These are phyloP conservation scores for Chalciporus sphaerocephalus DNA, from an alignment of 768 basidiomycete species.

Conservation along the genomic window DNA sequence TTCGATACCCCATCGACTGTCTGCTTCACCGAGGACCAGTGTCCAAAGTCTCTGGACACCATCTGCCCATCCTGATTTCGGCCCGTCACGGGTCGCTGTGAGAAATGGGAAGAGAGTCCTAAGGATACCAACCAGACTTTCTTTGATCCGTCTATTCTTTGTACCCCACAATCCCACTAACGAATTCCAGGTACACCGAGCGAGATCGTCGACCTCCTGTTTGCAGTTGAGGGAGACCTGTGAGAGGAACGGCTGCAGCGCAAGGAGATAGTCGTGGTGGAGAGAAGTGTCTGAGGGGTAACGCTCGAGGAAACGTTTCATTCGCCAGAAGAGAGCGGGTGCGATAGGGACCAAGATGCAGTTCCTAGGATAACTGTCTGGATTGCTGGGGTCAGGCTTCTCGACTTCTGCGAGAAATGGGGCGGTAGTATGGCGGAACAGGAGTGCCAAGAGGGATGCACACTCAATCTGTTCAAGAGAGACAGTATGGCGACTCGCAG, in stretches of 20 bases:
- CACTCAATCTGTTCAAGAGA: conserved; percentile 68
- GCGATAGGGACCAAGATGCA: conserved; percentile 18
- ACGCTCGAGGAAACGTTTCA: conserved; percentile 57
- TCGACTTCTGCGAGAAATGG: conserved; percentile 48
- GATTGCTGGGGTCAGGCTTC: conserved; percentile 18
- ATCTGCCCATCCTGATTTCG: conserved; percentile 39
- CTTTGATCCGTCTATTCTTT: conserved; percentile 73
- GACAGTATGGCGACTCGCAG: conserved; percentile 29
- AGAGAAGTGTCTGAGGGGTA: conserved; percentile 76
- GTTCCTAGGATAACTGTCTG: conserved; percentile 32
- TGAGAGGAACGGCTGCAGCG: conserved; percentile 63
- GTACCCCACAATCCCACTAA: conserved; percentile 74
- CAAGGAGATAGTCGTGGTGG: conserved; percentile 67
- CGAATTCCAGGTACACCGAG: conserved; percentile 55
- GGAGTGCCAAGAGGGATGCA: conserved; percentile 55
- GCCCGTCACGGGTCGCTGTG: conserved; percentile 33
- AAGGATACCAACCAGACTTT: conserved; percentile 71
- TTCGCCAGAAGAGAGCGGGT: conserved; percentile 53
- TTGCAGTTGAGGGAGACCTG: conserved; percentile 77
- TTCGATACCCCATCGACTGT: conserved; percentile 61
- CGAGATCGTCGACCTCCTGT: conserved; percentile 54
- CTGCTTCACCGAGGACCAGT: conserved; percentile 57
- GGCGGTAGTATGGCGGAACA: conserved; percentile 53
- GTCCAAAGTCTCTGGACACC: conserved; percentile 52
- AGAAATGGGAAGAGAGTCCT: conserved; percentile 71